Conservation (phyloP, 768 basidiomycete species). For the Hericium coralloides region DNA sequence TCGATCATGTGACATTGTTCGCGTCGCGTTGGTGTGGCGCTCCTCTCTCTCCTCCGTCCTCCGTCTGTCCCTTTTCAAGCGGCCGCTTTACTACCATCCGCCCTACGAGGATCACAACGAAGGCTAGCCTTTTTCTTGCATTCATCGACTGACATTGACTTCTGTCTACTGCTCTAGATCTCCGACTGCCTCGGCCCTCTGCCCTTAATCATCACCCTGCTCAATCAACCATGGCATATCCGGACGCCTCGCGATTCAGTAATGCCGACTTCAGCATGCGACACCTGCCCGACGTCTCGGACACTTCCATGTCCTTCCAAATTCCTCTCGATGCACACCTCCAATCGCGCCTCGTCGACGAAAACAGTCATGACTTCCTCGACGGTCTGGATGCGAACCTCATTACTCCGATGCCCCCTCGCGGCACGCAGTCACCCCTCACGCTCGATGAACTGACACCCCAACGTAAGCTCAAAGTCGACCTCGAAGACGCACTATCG, state of each 20-base stretch:
- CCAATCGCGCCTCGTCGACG: slow-evolving; percentile 1
- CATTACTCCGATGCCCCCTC: not conserved
- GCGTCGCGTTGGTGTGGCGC: no score
- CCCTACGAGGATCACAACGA: no score
- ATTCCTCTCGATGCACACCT: not conserved
- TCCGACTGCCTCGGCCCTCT: no score
- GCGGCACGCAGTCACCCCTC: not conserved
- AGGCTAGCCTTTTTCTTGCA: no score
- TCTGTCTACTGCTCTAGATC: no score
- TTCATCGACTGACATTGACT: no score
- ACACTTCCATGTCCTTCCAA: slow-evolving; percentile 2
- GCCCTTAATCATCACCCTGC: no score
- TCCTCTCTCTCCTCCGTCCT: no score
- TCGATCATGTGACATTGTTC: no score
- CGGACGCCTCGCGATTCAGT: not conserved
- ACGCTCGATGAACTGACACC: not conserved
- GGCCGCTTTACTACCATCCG: no score
- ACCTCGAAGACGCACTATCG: not conserved
- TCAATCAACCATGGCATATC: not conserved
- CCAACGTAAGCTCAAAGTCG: not conserved
- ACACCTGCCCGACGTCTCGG: slow-evolving; percentile 1
- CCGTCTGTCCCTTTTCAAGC: no score
- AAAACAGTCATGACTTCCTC: not conserved
- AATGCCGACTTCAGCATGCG: not conserved
- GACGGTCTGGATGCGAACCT: slow-evolving; percentile 1